A percentile compares a stretch with the other conserved stretches of the same genome.
Conservation (phyloP, 1,284 basidiomycete species). For the Erythrobasidium hasegawianum region DNA sequence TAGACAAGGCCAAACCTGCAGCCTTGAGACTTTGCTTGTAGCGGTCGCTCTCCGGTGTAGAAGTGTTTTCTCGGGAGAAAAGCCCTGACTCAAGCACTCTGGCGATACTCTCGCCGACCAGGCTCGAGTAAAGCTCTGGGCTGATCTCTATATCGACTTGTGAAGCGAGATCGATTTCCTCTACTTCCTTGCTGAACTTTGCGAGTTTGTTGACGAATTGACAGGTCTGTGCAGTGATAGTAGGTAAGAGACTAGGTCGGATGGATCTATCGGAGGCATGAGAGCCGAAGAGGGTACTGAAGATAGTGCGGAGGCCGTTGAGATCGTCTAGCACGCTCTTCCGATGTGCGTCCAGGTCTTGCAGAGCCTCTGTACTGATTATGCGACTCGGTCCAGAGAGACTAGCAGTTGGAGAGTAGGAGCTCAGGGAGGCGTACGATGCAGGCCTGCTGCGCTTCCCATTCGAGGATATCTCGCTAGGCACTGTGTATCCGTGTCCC, state of each 20-base stretch:
- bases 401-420: slow-evolving; percentile 6
- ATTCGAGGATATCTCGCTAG: too few relatives aligned
- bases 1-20: too few relatives aligned
- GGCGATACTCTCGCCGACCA: neutral
- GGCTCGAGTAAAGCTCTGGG: neutral
- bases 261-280: neutral
- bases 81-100: neutral
- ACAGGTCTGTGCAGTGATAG: slow-evolving; percentile 11
- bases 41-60: neutral
- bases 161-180: slow-evolving; percentile 69
- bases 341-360: slow-evolving; percentile 2
- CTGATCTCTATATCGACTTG: slow-evolving; percentile 64
- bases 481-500: slow-evolving; percentile 8
- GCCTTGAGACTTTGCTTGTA: too few relatives aligned
- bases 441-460: too few relatives aligned
- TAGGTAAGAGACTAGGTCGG: slow-evolving; percentile 10
- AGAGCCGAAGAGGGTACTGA: slow-evolving; percentile 9
- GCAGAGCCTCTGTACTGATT: slow-evolving; percentile 47
- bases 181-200: slow-evolving; percentile 58
- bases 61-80: neutral
- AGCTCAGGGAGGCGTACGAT: too few relatives aligned
- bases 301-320: slow-evolving; percentile 8
- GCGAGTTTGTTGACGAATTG: slow-evolving; percentile 36
- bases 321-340: slow-evolving; percentile 12
- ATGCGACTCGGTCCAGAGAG: slow-evolving; percentile 38